Conservation (phyloP, 495 filamentous ascomycete genomes). For the Trichocladium antarcticum region DNA sequence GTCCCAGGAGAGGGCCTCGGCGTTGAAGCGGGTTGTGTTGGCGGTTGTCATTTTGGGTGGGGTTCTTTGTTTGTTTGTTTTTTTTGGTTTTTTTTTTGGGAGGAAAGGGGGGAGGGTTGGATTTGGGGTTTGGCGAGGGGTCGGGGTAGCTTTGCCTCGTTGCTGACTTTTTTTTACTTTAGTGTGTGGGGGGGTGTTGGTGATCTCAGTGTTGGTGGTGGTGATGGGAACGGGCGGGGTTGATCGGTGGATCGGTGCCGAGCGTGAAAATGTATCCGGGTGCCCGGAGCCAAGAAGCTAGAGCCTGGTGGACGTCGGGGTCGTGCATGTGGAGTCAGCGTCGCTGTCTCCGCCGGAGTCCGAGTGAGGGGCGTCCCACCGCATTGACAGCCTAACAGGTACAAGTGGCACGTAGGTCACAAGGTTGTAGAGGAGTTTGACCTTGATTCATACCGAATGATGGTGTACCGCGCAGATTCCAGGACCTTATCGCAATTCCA, state of each 20-base stretch:
- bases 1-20: constrained; percentile 33
- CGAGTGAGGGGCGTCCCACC: no score
- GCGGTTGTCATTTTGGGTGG: constrained; percentile 8
- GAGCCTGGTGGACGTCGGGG: background rate
- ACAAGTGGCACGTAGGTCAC: no score
- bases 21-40: constrained; percentile 29
- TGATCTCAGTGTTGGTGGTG: background rate
- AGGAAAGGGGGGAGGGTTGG: no score
- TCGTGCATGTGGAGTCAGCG: background rate
- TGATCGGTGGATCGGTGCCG: background rate
- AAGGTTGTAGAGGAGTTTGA: no score
- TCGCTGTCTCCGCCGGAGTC: no score
- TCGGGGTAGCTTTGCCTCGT: background rate
- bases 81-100: no score
- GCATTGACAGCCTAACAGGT: no score
- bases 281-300: background rate
- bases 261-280: background rate
- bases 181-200: no score
- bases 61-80: background rate
- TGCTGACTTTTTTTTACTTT: no score
- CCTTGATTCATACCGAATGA: no score
- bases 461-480: no score
- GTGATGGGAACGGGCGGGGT: background rate
- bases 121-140: background rate
- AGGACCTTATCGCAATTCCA: no score